Percentiles rank a stretch among this genome's conserved stretches.
Evolutionary conservation across 2,329 filamentous ascomycete species (phyloP).

Genomic region (Rachicladosporium sp.): DNA sequence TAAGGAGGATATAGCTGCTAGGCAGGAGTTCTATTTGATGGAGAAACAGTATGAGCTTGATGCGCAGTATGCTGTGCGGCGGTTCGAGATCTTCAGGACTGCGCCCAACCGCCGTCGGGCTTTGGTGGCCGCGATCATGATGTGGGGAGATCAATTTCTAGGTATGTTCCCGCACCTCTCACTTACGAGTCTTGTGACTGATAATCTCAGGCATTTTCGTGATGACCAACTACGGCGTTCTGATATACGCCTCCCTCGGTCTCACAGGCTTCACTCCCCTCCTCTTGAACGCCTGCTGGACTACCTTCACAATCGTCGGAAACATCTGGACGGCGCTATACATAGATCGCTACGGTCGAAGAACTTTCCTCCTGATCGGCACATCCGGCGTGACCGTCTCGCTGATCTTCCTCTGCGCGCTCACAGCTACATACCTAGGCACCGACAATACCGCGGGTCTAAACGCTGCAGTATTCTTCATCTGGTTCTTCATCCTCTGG

Average conservation of each 20-base stretch:
- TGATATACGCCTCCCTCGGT: constrained; percentile 28
- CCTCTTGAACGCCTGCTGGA: constrained; percentile 32
- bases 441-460: constrained; percentile 24
- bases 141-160: constrained; percentile 20
- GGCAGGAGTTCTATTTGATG: constrained; percentile 33
- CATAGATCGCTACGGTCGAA: constrained; percentile 28
- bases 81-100: constrained; percentile 32
- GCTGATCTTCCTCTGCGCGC: constrained; percentile 28
- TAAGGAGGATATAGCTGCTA: constrained; percentile 25
- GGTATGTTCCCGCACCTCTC: constrained; percentile 7
- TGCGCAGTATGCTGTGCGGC: constrained; percentile 19
- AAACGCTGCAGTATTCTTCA: constrained; percentile 28
- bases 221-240: constrained; percentile 28
- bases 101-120: constrained; percentile 28
- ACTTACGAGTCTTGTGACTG: constrained; percentile 19
- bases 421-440: constrained; percentile 24
- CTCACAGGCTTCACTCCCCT: constrained; percentile 28
- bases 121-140: constrained; percentile 28
- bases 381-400: constrained; percentile 29
- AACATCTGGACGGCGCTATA: constrained; percentile 31
- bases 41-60: constrained; percentile 33
- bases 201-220: constrained; percentile 18
- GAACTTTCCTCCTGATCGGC: constrained; percentile 31
- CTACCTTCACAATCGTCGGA: constrained; percentile 28
- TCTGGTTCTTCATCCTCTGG: constrained; percentile 29